Base-by-base conservation (phyloP, 129 eudicot species). In the Scalesia atractyloides region DNA sequence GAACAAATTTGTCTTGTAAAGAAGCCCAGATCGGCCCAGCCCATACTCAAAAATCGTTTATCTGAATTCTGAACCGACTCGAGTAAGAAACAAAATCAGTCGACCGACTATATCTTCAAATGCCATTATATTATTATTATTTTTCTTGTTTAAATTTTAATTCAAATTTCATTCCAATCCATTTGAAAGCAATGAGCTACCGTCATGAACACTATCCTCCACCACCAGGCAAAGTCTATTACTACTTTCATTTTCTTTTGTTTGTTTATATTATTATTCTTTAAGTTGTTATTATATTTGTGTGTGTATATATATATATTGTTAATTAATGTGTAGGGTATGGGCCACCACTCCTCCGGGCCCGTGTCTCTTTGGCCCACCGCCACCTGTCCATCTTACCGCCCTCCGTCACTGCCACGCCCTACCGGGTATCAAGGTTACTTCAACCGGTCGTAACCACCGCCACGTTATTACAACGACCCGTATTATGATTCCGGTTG, bases 391-490 rank as follows among this genome's bases (percentile, higher is more conserved):
- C 24, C 79, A 74, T 15, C 72, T 11, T 13, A 39, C 33, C 66
- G 66, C 24, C 69, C 61, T 5, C 72, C 79, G 5, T 65, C 79
- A 0, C 66, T 61, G 11, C 70, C 49, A 6, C 51, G 57, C 9
- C 78, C 51, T 34, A 53, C 20, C 15, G 56, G 6, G 14, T 75
- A 75, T 37, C 79, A 75, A 75, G 73, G 65, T 24, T 75, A 75
- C 66, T 65, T 75, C 73, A 39, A 64, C 53, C 72, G 64, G 7
- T 72, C 63, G 15, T 64, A 68, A 20, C 60, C 69, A 5, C 76
- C 77, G 9, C 76, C 70, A 11, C 39, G 70, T 9, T 14, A 0
- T 6, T 17, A 39, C 44, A 52, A n/a, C 50, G 73, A 62, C 34
- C 37, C 63, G 6, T 73, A 61, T 59, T 47, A 59, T 44, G 57